Percentiles rank a stretch among this genome's conserved stretches.
Conservation (phyloP, 768 basidiomycete species). For the button mushroom (Agaricus bisporus) region DNA sequence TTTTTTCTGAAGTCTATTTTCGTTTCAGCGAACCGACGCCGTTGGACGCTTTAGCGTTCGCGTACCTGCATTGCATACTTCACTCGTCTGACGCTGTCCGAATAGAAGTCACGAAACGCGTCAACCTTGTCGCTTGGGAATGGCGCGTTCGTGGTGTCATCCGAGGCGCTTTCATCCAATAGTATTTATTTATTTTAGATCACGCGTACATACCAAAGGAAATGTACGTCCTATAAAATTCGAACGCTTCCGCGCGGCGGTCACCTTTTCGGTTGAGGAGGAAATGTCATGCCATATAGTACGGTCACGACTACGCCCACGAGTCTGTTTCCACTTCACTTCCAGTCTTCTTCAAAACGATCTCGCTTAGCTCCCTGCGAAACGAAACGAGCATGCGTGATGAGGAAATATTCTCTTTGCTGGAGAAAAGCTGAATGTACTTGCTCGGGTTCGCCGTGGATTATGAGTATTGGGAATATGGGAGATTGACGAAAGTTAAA, state of each 20-base stretch:
- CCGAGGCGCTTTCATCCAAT: slow-evolving; percentile 39
- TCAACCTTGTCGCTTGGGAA: slow-evolving; percentile 82
- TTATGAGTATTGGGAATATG: no score
- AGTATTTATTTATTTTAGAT: neutral
- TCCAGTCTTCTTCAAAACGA: slow-evolving; percentile 20
- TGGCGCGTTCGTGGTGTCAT: slow-evolving; percentile 57
- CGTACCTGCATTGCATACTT: slow-evolving; percentile 69
- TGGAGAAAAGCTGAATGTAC: slow-evolving; percentile 28
- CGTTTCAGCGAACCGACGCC: slow-evolving; percentile 60
- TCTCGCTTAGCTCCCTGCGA: slow-evolving; percentile 25
- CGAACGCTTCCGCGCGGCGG: slow-evolving; percentile 53
- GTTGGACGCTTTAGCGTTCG: slow-evolving; percentile 78
- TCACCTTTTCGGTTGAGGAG: no score
- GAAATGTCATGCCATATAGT: no score
- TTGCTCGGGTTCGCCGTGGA: no score
- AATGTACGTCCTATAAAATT: no score
- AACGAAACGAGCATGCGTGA: no score
- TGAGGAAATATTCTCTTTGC: neutral
- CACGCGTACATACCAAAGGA: no score
- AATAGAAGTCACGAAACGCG: slow-evolving; percentile 61
- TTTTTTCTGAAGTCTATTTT: no score
- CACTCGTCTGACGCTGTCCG: slow-evolving; percentile 40
- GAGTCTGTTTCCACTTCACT: neutral
- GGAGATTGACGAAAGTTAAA: no score
- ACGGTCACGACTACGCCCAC: neutral